A percentile compares a stretch with the other conserved stretches of the same genome.
Conservation (phyloP, 2,329 filamentous ascomycete genomes). For the Penicillium freii region DNA sequence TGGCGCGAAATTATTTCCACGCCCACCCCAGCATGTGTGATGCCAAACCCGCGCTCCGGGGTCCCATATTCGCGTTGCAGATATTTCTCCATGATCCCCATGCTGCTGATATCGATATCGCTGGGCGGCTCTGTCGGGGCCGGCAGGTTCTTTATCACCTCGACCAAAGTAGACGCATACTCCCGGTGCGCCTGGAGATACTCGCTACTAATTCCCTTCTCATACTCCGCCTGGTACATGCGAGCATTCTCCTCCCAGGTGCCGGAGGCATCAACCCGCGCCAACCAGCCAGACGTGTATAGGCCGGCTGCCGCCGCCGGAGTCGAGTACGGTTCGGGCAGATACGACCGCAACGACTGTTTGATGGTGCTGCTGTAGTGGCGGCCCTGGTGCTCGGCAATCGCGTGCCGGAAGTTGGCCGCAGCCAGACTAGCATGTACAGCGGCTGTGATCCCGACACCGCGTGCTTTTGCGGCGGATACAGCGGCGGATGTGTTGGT, state of each 20-base stretch:
- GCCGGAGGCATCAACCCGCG: slow-evolving; percentile 7
- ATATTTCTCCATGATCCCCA: slow-evolving; percentile 16
- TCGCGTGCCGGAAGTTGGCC: slow-evolving; percentile 27
- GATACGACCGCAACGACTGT: slow-evolving; percentile 27
- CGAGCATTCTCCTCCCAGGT: slow-evolving; percentile 16
- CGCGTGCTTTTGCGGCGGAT: slow-evolving; percentile 11
- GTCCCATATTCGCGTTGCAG: slow-evolving; percentile 25
- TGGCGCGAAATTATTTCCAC: slow-evolving; percentile 35
- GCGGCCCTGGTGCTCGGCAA: slow-evolving; percentile 14
- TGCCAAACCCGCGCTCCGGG: slow-evolving; percentile 19
- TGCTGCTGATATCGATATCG: slow-evolving; percentile 28
- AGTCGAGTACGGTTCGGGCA: slow-evolving; percentile 29
- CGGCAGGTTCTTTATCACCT: slow-evolving; percentile 21
- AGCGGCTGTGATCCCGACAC: slow-evolving; percentile 30
- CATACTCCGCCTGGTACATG: slow-evolving; percentile 24
- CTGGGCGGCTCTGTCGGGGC: slow-evolving; percentile 25
- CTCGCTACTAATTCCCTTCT: slow-evolving; percentile 16
- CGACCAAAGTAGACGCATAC: slow-evolving; percentile 26
- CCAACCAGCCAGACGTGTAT: slow-evolving; percentile 18
- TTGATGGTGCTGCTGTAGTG: slow-evolving; percentile 35
- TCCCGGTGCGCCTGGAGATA: slow-evolving; percentile 28
- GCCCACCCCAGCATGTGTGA: slow-evolving; percentile 29
- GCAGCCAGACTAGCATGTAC: slow-evolving; percentile 33
- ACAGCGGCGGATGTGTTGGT: slow-evolving; percentile 20
- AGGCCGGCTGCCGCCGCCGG: slow-evolving; percentile 19